Evolutionary conservation across 2,329 filamentous ascomycete species (phyloP).

Genomic region (Nigrograna mackinnonii): DNA sequence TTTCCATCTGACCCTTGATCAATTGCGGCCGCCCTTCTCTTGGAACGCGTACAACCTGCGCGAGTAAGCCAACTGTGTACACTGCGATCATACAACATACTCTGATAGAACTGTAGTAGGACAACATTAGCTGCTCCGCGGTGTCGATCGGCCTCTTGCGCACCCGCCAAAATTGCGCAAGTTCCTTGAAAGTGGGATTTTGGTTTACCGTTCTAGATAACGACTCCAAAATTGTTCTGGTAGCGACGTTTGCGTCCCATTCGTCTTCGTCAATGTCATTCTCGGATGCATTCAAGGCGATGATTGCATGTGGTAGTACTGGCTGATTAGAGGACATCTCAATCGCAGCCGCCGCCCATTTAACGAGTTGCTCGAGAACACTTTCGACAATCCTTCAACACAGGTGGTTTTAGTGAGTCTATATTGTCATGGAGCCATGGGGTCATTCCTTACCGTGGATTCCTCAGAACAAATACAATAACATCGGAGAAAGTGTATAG

Average conservation of each 20-base stretch:
- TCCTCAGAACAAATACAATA: constrained; percentile 47
- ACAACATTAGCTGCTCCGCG: constrained; percentile 52
- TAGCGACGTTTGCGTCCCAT: constrained; percentile 50
- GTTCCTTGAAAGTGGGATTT: constrained; percentile 3
- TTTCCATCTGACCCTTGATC: constrained; percentile 29
- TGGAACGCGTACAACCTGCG: constrained; percentile 48
- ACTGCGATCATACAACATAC: too few relatives aligned
- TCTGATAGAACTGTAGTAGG: constrained; percentile 51
- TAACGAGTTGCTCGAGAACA: constrained; percentile 39
- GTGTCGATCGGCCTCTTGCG: constrained; percentile 44
- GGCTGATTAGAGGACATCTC: constrained; percentile 61
- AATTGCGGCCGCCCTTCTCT: constrained; percentile 47
- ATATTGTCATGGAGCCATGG: too few relatives aligned
- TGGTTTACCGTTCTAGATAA: constrained; percentile 1
- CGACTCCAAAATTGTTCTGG: constrained; percentile 22
- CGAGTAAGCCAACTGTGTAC: neutral
- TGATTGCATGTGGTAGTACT: constrained; percentile 57
- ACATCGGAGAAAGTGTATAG: constrained; percentile 50
- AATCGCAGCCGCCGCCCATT: constrained; percentile 56
- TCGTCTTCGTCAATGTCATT: constrained; percentile 40
- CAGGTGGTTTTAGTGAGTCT: neutral
- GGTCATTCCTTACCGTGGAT: constrained; percentile 32
- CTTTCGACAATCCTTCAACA: neutral
- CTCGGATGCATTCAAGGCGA: constrained; percentile 55
- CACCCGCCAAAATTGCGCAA: constrained; percentile 4